phyloP scores from a whole-genome alignment of 1,284 basidiomycete species.

The Cutaneotrichosporon cavernicola region DNA sequence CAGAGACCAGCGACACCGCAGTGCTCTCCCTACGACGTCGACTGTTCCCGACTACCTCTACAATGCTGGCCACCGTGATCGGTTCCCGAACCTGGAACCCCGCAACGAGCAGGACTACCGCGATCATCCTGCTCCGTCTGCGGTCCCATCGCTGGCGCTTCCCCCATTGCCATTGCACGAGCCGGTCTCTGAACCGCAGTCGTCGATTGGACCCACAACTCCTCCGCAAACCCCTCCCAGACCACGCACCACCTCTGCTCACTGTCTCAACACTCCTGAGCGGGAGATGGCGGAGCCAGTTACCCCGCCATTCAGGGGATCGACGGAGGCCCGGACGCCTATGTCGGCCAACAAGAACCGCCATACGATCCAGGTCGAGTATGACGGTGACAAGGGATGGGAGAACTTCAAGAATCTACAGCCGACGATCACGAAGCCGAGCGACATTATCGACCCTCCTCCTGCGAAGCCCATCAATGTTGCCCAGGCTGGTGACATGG shows the following conservation, averaged over 20 bases:
- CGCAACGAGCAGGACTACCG: not conserved
- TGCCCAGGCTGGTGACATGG: constrained; percentile 22
- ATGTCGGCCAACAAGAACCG: constrained; percentile 57
- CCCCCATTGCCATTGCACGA: not conserved
- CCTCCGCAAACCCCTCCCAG: constrained; percentile 9
- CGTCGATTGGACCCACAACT: not conserved
- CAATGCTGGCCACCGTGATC: constrained; percentile 31
- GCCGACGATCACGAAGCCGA: constrained; percentile 3
- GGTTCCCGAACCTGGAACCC: not conserved
- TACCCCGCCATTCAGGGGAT: constrained; percentile 3
- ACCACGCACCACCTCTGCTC: not conserved
- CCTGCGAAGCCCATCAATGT: constrained; percentile 16
- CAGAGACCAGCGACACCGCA: constrained; percentile 49
- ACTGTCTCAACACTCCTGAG: not conserved
- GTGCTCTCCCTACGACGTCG: constrained; percentile 50
- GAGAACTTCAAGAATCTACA: constrained; percentile 7
- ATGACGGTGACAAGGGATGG: constrained; percentile 56
- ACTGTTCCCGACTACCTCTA: constrained; percentile 48
- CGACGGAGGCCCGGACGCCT: constrained; percentile 23
- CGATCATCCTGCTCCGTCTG: not conserved
- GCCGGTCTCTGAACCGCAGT: not conserved
- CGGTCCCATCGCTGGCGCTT: not conserved
- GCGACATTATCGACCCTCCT: not conserved
- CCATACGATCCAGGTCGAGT: constrained; percentile 91
- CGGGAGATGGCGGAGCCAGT: constrained; percentile 4